Evolutionary conservation across 2,329 filamentous ascomycete genomes (phyloP), one percentile per base, ranked within the genome.

Genomic region (Metarhizium album): DNA sequence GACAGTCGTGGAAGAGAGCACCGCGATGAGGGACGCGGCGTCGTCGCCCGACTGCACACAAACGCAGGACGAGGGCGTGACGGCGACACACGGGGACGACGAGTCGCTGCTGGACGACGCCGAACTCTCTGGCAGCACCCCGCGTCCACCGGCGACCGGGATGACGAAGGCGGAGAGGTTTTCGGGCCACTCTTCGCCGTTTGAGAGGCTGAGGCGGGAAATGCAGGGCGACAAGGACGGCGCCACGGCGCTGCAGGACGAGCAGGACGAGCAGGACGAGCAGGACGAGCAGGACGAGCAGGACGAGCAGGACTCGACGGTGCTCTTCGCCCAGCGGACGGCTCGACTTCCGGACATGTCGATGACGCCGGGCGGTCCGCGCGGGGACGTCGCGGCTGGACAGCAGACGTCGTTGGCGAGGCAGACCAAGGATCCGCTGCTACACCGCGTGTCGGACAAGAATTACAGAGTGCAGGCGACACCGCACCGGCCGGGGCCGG

Each of bases 401-500:
- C 62, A 66, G 46, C 35, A 42, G 23, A 42, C 24, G 6, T 67
- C 67, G 6, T 67, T 66, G 7, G 57, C 54, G 4, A 64, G 66
- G 48, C 59, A 61, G 22, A 60, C 73, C 60, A 79, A 82, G 53
- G 89, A 96, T 62, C 87, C 87, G 2, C 74, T 97, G 8, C 77
- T 98, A 40, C 91, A 97, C 66, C 87, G 86, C 52, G 76, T 97
- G n/a, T 80, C 95, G 4, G 90, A 97, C 73, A 96, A 94, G 69
- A 96, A 87, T 52, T 98, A 95, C 71, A 87, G 91, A 31, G 77
- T 98, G 23, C 88, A 94, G 67, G 89, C 91, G 5, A 98, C 93
- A 9, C 93, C 93, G 0, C 83, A 93, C 58, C 84, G 82, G 60
- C 62, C 64, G 3, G 58, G 82, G 60, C 62, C 64, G 3, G 58